A percentile compares a stretch with the other conserved stretches of the same genome.
These are phyloP conservation scores for Neurospora intermedia DNA, from an alignment of 495 filamentous ascomycete species.

Conservation along the genomic window DNA sequence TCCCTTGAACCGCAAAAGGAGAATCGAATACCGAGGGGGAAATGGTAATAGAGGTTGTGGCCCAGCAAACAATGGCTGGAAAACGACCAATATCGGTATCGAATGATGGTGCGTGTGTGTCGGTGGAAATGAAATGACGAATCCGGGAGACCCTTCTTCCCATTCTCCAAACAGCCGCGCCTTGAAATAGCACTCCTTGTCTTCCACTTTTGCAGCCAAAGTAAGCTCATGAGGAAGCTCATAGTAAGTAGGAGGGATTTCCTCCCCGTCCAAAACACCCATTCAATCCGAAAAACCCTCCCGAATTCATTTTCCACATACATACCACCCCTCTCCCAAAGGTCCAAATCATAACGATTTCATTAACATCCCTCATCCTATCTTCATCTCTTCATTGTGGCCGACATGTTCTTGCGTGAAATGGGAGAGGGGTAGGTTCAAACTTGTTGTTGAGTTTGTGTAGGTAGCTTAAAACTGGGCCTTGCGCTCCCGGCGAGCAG, in stretches of 20 bases:
- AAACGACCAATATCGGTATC: not conserved
- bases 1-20: not conserved
- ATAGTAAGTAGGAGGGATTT: not conserved
- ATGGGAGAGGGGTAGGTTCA: not conserved
- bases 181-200: not conserved
- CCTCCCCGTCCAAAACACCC: not conserved
- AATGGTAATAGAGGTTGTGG: not conserved
- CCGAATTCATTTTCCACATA: not conserved
- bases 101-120: not conserved
- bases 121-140: not conserved
- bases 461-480: constrained; percentile 3
- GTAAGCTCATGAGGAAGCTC: not conserved
- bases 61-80: not conserved
- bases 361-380: not conserved
- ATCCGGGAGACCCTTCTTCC: not conserved
- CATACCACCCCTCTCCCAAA: not conserved
- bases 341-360: not conserved
- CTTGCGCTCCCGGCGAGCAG: constrained; percentile 29
- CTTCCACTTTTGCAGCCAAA: not conserved
- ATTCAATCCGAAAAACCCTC: not conserved
- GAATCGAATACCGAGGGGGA: not conserved
- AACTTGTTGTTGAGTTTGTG: not conserved
- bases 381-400: not conserved
- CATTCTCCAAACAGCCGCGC: not conserved
- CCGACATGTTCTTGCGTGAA: not conserved